Conservation (phyloP, 73 alveolate species). For the Durusdinium trenchii region DNA sequence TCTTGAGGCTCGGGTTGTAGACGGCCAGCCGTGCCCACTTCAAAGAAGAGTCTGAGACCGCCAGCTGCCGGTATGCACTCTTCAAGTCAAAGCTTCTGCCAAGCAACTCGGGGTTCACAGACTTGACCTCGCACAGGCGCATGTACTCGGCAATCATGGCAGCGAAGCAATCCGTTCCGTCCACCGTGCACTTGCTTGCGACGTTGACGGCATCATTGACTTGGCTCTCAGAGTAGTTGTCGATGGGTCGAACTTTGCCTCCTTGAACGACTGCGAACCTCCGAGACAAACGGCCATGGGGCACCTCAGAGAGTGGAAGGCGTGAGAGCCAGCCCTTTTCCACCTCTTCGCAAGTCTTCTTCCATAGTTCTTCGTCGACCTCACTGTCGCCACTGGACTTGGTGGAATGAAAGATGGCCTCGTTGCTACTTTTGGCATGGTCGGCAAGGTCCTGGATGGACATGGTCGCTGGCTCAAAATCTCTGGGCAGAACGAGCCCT, state of each 20-base stretch:
- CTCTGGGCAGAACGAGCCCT: no score
- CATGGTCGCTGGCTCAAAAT: background rate
- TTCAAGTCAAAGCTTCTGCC: background rate
- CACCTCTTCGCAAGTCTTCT: background rate
- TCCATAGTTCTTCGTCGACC: background rate
- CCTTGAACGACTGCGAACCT: no score
- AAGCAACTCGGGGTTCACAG: background rate
- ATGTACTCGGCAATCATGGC: background rate
- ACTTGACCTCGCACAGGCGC: no score
- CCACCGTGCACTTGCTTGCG: background rate
- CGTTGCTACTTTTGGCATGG: no score
- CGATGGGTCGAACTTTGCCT: no score
- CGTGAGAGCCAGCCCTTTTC: background rate
- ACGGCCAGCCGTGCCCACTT: no score
- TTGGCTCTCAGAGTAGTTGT: no score
- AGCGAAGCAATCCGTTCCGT: background rate
- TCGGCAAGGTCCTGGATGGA: no score
- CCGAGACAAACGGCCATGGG: no score
- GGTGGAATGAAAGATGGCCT: slow-evolving; percentile 15
- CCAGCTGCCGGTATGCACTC: background rate
- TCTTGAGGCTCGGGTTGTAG: no score
- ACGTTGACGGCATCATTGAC: no score
- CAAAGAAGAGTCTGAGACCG: background rate
- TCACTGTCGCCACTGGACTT: background rate
- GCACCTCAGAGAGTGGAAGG: no score